A percentile compares a stretch with the other conserved stretches of the same genome.
Evolutionary conservation across 2,329 filamentous ascomycete species (phyloP).

Genomic region (Ambrosiella cleistominuta): DNA sequence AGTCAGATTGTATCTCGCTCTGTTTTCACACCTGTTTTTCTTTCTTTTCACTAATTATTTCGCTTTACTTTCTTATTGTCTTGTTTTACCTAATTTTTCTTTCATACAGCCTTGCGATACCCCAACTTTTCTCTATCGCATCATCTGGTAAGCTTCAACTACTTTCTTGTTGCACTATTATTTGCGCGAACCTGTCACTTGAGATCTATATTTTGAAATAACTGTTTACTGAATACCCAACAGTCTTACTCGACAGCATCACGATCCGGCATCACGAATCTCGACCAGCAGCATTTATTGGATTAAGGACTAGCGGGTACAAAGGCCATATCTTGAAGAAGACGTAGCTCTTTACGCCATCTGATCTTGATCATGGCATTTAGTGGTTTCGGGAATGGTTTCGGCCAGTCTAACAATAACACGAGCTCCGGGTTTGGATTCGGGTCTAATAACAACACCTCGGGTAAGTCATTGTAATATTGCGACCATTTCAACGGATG

Average conservation of each 20-base stretch:
- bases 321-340: no score
- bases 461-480: constrained; percentile 11
- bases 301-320: no score
- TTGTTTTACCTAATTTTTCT: not conserved
- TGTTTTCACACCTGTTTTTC: not conserved
- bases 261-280: no score
- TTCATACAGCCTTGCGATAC: not conserved
- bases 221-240: no score
- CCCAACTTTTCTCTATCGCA: not conserved
- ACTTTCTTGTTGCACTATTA: no score
- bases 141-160: not conserved
- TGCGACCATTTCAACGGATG: constrained; percentile 26
- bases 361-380: constrained; percentile 32
- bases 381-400: constrained; percentile 31
- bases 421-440: constrained; percentile 30
- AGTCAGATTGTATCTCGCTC: no score
- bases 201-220: no score
- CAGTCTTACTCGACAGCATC: no score
- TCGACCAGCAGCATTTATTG: no score
- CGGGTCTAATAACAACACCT: constrained; percentile 21
- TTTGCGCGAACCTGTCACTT: no score
- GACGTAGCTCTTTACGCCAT: not conserved
- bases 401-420: constrained; percentile 31
- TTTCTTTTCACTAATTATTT: not conserved
- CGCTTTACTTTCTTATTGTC: not conserved